Base-by-base conservation (phyloP, 805 yeast species). In the Candida hungchunana region DNA sequence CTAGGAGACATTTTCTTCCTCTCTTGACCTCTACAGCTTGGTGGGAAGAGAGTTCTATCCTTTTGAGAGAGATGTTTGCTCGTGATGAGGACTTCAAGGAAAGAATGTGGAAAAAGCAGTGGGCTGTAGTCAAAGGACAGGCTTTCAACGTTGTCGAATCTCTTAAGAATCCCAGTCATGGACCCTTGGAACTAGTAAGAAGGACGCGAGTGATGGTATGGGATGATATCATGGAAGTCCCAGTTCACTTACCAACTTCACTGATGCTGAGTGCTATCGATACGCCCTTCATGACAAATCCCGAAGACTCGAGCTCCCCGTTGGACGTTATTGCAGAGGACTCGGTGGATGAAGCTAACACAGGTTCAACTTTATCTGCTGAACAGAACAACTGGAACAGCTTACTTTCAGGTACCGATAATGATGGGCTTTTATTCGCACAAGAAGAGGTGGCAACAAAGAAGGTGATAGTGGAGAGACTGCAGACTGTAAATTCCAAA, bases 141-240 rank as follows among this genome's bases (percentile, higher is more conserved):
- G 85, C 89, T 0, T 81, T 79, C 60, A 81, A 80, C 45, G 80
- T 82, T 3, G 82, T 80, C 4, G 86, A 82, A 47, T 68, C 81
- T 2, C 55, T 82, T 35, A 76, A 76, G 48, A 59, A 62, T 21
- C 63, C 67, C 1, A 66, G 70, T 16, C 80, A 77, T 25, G 85
- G 87, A 0, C 88, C 88, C 0, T 57, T 81, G 36, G 87, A 81
- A 42, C 59, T 82, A 10, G 79, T 78, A 1, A 62, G 83, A 40
- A 56, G 81, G 32, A 72, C 77, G 9, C 63, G 79, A 31, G 62
- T 78, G 20, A 50, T 75, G 36, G 73, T 81, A 0, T 66, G 73
- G 62, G 87, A 82, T 51, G 80, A 79, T 28, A 64, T 66, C 14
- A 71, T 77, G 75, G 73, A 69, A 34, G 71, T 78, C 3, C 84